Percentiles rank a stretch among this genome's conserved stretches.
phyloP scores from a whole-genome alignment of 2,329 filamentous ascomycete genomes.

The Sarocladium kiliense region DNA sequence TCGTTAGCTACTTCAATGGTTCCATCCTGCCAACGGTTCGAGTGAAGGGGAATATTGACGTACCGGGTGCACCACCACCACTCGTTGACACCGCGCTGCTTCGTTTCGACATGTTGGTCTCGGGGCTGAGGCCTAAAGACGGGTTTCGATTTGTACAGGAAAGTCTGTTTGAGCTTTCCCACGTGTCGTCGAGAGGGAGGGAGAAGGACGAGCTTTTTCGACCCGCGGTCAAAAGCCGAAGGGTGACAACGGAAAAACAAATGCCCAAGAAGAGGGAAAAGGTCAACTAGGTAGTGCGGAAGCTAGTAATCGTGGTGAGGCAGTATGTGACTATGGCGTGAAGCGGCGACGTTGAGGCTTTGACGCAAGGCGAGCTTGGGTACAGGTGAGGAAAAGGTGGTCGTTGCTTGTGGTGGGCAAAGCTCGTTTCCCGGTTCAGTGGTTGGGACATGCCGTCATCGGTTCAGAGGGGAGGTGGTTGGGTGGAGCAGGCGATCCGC shows the following conservation, averaged over 20 bases:
- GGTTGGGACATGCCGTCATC: slow-evolving; percentile 5
- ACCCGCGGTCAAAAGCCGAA: not conserved
- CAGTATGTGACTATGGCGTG: too few relatives aligned
- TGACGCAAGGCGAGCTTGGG: not conserved
- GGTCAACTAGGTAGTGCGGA: too few relatives aligned
- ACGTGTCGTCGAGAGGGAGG: too few relatives aligned
- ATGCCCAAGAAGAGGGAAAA: too few relatives aligned
- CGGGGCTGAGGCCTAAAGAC: not conserved
- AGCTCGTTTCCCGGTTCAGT: slow-evolving; percentile 7
- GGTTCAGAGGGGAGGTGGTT: slow-evolving; percentile 1
- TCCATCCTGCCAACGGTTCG: not conserved
- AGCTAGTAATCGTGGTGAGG: not conserved
- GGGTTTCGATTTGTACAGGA: not conserved
- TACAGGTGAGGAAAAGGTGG: not conserved
- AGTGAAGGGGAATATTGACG: slow-evolving; percentile 12
- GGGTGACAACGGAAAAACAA: not conserved
- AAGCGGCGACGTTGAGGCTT: not conserved
- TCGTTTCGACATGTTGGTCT: slow-evolving; percentile 57
- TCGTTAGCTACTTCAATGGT: slow-evolving; percentile 1
- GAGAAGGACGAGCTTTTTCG: not conserved
- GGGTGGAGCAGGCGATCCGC: not conserved
- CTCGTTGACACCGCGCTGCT: slow-evolving; percentile 31
- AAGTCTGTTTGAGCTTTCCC: not conserved
- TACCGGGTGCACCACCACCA: slow-evolving; percentile 26
- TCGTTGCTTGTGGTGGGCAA: not conserved